These are phyloP conservation scores for Suhomyces sp. DNA, from an alignment of 805 yeast genomes.

Conservation along the genomic window DNA sequence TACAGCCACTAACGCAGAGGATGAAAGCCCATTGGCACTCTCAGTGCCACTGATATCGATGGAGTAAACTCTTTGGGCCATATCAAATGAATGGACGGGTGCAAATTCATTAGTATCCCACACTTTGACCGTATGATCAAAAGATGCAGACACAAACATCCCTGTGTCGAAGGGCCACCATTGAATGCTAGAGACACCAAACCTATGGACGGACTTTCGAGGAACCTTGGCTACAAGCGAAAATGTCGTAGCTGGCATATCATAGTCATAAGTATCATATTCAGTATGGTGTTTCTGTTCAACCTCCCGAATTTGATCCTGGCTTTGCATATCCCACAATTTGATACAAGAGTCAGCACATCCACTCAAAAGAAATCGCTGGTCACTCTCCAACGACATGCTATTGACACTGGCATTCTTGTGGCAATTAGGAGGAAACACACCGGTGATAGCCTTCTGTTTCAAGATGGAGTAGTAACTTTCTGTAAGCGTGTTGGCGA, in stretches of 20 bases:
- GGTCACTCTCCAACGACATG: slow-evolving; percentile 52
- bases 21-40: slow-evolving; percentile 16
- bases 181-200: slow-evolving; percentile 67
- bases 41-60: slow-evolving; percentile 50
- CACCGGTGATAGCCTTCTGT: slow-evolving; percentile 21
- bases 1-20: slow-evolving; percentile 58
- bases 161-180: slow-evolving; percentile 95
- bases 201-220: slow-evolving; percentile 51
- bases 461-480: slow-evolving; percentile 30
- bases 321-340: slow-evolving; percentile 55
- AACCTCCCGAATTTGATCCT: slow-evolving; percentile 9
- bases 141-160: slow-evolving; percentile 78
- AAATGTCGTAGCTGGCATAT: slow-evolving; percentile 28
- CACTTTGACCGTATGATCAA: slow-evolving; percentile 70
- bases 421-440: slow-evolving; percentile 47
- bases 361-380: slow-evolving; percentile 61
- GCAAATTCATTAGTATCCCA: slow-evolving; percentile 75
- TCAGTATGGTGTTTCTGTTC: slow-evolving; percentile 9
- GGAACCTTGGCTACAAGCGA: slow-evolving; percentile 35
- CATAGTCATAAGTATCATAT: slow-evolving; percentile 32
- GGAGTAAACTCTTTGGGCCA: slow-evolving; percentile 62
- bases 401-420: slow-evolving; percentile 56
- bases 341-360: slow-evolving; percentile 69
- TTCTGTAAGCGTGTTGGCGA: slow-evolving; percentile 37
- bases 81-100: slow-evolving; percentile 65